Evolutionary conservation across 371 early-diverging fungal species (phyloP), one percentile per base, ranked within the genome.

Genomic region (Rhizopus sp.): DNA sequence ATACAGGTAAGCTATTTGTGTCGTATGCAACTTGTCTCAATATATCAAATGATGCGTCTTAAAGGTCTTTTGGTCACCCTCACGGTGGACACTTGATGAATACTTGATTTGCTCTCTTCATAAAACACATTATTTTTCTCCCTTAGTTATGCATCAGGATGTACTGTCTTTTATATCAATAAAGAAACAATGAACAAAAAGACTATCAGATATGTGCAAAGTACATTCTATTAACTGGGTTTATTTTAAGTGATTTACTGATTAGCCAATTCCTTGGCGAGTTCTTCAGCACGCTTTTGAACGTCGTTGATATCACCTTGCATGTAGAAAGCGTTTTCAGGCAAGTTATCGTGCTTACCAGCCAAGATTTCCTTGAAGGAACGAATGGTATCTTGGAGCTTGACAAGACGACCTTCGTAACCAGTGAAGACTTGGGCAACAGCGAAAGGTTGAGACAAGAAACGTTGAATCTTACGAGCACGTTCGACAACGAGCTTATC

Each of bases 301-400:
- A 89, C 96, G 80, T 95, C 96, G 58, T 91, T 91, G 66, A 96
- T 89, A 74, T 93, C 94, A 81, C 97, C 97, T 62, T 89, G 88
- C 93, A 95, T 95, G 86, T 89, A 97, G 90, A 97, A 97, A 59
- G 97, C 95, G 58, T 92, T 87, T 77, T 96, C 97, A 93, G 96
- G 72, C 60, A 95, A 85, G 63, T 70, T 62, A 78, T 97, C 97
- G 86, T 94, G 93, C 88, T 96, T 97, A 62, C 96, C 97, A 52
- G 91, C 95, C 39, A 97, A 81, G 69, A 95, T 95, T 79, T 95
- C 96, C 83, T 87, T 88, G 89, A 95, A 97, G 34, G 93, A 93
- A 69, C 94, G 91, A 81, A 97, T 89, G 65, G 95, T 95, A 75
- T 97, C 97, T 79, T 90, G 83, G 53, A 96, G 87, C 60, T 81